phyloP scores from a whole-genome alignment of 805 yeast genomes.

The Sugiyamaella lignohabitans region DNA sequence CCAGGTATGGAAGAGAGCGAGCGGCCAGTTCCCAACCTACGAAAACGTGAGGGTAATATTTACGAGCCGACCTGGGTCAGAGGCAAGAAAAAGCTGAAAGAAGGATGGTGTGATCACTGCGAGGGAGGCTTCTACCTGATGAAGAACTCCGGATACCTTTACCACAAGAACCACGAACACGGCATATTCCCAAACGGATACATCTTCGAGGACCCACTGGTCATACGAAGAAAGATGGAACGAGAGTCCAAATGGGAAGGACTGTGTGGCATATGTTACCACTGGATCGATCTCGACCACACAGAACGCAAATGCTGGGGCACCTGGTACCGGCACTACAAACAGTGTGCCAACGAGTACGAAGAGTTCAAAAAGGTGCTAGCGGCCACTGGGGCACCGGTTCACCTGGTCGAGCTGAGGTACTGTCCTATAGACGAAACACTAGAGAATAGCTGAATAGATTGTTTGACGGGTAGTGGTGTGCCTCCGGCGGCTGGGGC shows the following conservation, averaged over 20 bases:
- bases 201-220: slow-evolving; percentile 23
- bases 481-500: too few relatives aligned
- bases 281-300: slow-evolving; percentile 25
- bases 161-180: slow-evolving; percentile 25
- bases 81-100: slow-evolving; percentile 16
- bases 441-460: not conserved
- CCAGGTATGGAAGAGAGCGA: slow-evolving; percentile 2
- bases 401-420: slow-evolving; percentile 18
- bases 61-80: slow-evolving; percentile 21
- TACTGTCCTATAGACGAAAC: slow-evolving; percentile 1
- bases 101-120: slow-evolving; percentile 24
- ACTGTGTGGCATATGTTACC: slow-evolving; percentile 25
- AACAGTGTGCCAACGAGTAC: slow-evolving; percentile 23
- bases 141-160: slow-evolving; percentile 23
- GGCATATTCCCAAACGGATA: slow-evolving; percentile 23
- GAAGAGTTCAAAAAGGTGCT: slow-evolving; percentile 20
- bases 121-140: slow-evolving; percentile 17
- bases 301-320: slow-evolving; percentile 21
- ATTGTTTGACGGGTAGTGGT: not conserved
- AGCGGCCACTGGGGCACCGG: slow-evolving; percentile 21
- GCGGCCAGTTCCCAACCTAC: slow-evolving; percentile 5
- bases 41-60: slow-evolving; percentile 11
- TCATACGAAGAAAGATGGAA: slow-evolving; percentile 19
- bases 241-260: slow-evolving; percentile 24
- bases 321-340: slow-evolving; percentile 25